Evolutionary conservation across 2,329 filamentous ascomycete genomes (phyloP), one percentile per base, ranked within the genome.

Genomic region (Cladosporium sphaerospermum): DNA sequence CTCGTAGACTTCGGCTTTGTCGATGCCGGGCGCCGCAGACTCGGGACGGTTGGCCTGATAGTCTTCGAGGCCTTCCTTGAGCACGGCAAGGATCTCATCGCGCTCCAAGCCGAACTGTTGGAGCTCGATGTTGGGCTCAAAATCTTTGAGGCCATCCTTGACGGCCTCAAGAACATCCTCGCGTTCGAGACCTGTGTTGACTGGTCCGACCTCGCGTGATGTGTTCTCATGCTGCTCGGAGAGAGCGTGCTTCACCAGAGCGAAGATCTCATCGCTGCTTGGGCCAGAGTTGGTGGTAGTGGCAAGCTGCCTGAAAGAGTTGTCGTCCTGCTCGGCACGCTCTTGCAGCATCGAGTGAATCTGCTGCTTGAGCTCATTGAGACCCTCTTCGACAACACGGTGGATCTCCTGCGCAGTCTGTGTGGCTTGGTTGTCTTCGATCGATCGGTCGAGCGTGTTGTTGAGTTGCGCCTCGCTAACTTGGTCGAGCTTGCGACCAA

Each of bases 71-170:
- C 92, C 92, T 72, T 96, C 86, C 60, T 88, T 84, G 23, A 97
- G 78, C 59, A 90, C 95, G 37, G 86, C 83, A 11, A 97, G 76
- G 45, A 97, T 87, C 65, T 97, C 92, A 10, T 96, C 89, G 4
- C 89, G 81, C 67, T 96, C 92, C 1, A 97, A 76, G 2, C 91
- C 92, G 57, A 95, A 87, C 62, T 95, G 89, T 62, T 96, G 86
- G 4, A 95, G 79, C 61, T 95, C 86, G 47, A 96, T 89, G 62
- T 96, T 89, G 1, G 92, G 92, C 71, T 95, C 95, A 72, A 95
- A 95, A 51, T 84, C 88, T 66, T 96, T 92, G 83, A 90, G 95
- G 1, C 91, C 92, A 61, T 96, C 90, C 61, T 85, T 84, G 11
- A 97, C 87, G 3, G 91, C 90, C 28, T 87, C 80, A 2, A 97